A percentile compares a stretch with the other conserved stretches of the same genome.
phyloP scores from a whole-genome alignment of 2,329 filamentous ascomycete genomes.

The Fusarium nurragi region DNA sequence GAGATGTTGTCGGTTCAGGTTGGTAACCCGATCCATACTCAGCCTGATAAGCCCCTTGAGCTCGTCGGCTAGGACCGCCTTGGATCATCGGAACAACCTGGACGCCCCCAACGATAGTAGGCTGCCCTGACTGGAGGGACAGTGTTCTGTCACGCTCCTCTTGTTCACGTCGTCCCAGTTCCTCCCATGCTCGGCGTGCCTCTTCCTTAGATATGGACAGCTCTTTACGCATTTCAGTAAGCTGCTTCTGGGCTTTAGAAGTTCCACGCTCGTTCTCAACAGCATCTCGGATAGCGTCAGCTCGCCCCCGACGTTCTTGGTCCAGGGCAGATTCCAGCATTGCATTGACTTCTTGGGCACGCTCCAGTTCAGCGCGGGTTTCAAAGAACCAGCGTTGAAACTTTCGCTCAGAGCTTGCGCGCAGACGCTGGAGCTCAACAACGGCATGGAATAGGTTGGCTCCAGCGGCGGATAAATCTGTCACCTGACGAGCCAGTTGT shows the following conservation, averaged over 20 bases:
- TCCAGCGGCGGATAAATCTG: constrained; percentile 94
- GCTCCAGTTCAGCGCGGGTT: constrained; percentile 87
- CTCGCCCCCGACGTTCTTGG: constrained; percentile 75
- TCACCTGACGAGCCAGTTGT: constrained; percentile 92
- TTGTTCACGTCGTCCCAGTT: constrained; percentile 90
- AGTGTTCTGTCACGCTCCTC: constrained; percentile 88
- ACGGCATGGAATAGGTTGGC: constrained; percentile 98
- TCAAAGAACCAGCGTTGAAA: constrained; percentile 99
- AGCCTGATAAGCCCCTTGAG: constrained; percentile 45
- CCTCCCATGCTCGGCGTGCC: constrained; percentile 95
- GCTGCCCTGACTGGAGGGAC: constrained; percentile 86
- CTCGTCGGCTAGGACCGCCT: constrained; percentile 64
- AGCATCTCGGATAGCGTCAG: constrained; percentile 72
- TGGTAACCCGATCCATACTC: constrained; percentile 48
- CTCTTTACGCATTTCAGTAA: constrained; percentile 92
- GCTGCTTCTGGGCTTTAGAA: constrained; percentile 79
- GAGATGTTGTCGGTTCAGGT: constrained; percentile 54
- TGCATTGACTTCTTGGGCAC: constrained; percentile 81
- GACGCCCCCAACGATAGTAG: constrained; percentile 89
- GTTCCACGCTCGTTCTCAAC: constrained; percentile 75
- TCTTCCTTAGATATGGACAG: constrained; percentile 96
- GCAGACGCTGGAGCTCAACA: constrained; percentile 91
- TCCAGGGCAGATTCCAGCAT: constrained; percentile 81
- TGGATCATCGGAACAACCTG: constrained; percentile 94
- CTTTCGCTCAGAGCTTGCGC: constrained; percentile 94